phyloP scores from a whole-genome alignment of 176 grass and related monocot species.

The Carex pumila region DNA sequence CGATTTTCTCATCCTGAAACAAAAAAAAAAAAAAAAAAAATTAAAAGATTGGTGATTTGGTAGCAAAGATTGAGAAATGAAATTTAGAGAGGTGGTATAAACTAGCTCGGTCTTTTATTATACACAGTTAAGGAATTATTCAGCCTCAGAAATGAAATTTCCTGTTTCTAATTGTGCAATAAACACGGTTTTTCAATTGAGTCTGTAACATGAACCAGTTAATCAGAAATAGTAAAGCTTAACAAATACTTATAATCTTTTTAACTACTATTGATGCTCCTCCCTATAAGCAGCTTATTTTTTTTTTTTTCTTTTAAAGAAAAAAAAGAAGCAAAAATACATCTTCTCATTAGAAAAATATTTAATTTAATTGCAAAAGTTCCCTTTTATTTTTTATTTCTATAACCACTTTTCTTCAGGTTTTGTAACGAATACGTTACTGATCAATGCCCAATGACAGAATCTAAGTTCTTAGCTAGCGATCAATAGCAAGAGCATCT shows the following conservation, averaged over 20 bases:
- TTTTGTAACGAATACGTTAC: background rate
- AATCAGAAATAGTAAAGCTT: background rate
- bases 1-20: constrained; percentile 81
- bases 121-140: background rate
- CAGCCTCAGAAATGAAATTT: background rate
- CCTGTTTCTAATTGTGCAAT: background rate
- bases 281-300: background rate
- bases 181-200: background rate
- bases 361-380: constrained; percentile 6
- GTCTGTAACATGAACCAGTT: background rate
- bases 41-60: background rate
- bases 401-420: background rate
- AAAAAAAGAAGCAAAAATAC: background rate
- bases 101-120: background rate
- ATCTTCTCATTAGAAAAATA: background rate
- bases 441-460: background rate
- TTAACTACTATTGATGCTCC: background rate
- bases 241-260: background rate
- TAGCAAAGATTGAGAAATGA: background rate
- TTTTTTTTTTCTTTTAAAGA: background rate
- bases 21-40: constrained; percentile 13
- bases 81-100: background rate
- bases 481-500: constrained; percentile 1
- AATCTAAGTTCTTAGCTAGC: constrained; percentile 5
- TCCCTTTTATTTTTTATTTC: background rate